A percentile compares a stretch with the other conserved stretches of the same genome.
These are phyloP conservation scores for Claviceps sp. DNA, from an alignment of 2,329 filamentous ascomycete genomes.

Conservation along the genomic window DNA sequence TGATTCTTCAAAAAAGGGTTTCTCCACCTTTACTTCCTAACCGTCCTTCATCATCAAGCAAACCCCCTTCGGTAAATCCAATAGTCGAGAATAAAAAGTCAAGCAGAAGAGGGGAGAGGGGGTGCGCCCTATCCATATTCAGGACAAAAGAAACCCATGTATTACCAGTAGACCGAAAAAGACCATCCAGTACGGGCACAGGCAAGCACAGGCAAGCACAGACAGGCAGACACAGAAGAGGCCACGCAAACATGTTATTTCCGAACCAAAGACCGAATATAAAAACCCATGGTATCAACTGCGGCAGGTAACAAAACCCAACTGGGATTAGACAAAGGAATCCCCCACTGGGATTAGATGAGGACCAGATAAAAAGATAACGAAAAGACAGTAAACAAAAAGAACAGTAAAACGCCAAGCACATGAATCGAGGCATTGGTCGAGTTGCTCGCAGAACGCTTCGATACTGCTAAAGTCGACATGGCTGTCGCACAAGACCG, in stretches of 20 bases:
- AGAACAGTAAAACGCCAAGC: constrained; percentile 8
- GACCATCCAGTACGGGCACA: no score
- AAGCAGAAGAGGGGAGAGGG: constrained; percentile 4
- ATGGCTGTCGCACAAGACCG: background rate
- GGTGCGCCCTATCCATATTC: no score
- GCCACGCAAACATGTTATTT: background rate
- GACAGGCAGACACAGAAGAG: background rate
- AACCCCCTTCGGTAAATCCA: no score
- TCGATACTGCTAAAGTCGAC: background rate
- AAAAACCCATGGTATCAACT: constrained; percentile 11
- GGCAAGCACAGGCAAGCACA: no score
- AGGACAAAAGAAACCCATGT: no score
- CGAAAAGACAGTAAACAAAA: background rate
- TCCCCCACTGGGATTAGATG: no score
- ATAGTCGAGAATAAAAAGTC: no score
- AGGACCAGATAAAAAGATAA: background rate
- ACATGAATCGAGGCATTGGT: background rate
- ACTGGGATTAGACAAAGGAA: background rate
- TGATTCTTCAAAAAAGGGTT: no score
- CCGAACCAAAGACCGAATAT: constrained; percentile 4
- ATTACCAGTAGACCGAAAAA: background rate
- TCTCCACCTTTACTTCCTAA: no score
- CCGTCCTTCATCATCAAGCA: no score
- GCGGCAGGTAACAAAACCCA: constrained; percentile 1
- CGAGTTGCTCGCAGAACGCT: background rate